Evolutionary conservation across 495 filamentous ascomycete genomes (phyloP), one percentile per base, ranked within the genome.

Genomic region (Cladorrhinum samala): DNA sequence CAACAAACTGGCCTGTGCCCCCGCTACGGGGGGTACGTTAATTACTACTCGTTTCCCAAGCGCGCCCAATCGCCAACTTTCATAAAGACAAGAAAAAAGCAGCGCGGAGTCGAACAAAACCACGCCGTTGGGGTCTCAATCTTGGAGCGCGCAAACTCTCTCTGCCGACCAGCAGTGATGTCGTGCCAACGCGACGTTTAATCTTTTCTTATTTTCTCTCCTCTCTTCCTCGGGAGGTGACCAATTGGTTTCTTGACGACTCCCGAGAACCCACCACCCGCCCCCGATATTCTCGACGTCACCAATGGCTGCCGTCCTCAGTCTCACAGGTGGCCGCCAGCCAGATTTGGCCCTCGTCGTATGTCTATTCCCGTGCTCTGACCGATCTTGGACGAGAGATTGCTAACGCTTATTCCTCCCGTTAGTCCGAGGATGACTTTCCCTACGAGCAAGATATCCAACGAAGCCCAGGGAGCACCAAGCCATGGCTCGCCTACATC

Each of bases 391-490:
- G 2, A 17, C 1, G 9, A 19, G 8, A 4, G 2, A n/a, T 49
- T 17, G 33, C 56, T 60, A 21, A 56, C 38, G 3, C n/a, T 42
- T 8, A 42, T 44, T 20, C 13, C 23, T 16, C 24, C 7, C 9
- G 33, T 9, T 54, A 87, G 85, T 83, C 86, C 50, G 86, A 90
- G 55, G 88, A 92, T 65, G 94, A 99, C 69, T 83, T 86, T 33
- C 79, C 95, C 25, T 97, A 96, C 73, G 94, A 99, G 71, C 91
- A 96, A 70, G 94, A 99, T 72, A 82, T 99, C 42, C 73, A 91
- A 39, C 85, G 91, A 54, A 86, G 93, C 68, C 84, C 84, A 7
- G 87, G 84, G 59, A 93, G 82, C 65, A 83, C 91, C 57, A 96
- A 93, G 70, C 92, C 93, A 67, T 99, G 94, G 94, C 77, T 97